A percentile compares a stretch with the other conserved stretches of the same genome.
Conservation (phyloP, 495 filamentous ascomycete genomes). For the Trichoderma asperelloides region DNA sequence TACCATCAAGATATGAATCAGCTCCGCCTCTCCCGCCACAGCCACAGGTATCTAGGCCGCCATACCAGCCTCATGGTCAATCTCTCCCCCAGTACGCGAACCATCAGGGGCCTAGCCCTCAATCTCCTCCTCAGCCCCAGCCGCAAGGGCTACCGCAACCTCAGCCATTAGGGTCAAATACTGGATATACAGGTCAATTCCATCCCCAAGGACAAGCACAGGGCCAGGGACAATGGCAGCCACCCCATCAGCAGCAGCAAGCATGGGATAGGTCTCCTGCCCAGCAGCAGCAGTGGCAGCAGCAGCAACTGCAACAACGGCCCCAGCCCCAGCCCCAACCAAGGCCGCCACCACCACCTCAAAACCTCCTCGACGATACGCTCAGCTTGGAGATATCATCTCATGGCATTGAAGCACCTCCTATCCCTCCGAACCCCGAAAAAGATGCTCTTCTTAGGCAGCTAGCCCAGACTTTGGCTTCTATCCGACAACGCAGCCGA, state of each 20-base stretch:
- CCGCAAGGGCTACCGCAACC: neutral
- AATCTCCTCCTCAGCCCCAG: neutral
- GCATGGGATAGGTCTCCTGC: constrained; percentile 17
- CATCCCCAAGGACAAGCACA: constrained; percentile 9
- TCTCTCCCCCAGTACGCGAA: neutral
- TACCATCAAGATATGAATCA: constrained; percentile 32
- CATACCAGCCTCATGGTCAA: constrained; percentile 16
- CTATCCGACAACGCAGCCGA: constrained; percentile 54
- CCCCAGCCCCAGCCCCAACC: constrained; percentile 9
- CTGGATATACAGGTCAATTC: neutral
- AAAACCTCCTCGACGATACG: constrained; percentile 60
- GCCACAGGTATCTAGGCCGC: neutral
- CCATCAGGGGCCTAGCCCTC: constrained; percentile 8
- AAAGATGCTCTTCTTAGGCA: constrained; percentile 81
- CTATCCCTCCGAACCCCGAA: constrained; percentile 91
- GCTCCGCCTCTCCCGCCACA: constrained; percentile 34
- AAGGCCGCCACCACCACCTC: constrained; percentile 45
- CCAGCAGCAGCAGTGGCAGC: constrained; percentile 18
- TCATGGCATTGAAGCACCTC: constrained; percentile 49
- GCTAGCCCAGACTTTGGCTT: constrained; percentile 57
- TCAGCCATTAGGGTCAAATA: neutral
- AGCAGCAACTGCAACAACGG: constrained; percentile 17
- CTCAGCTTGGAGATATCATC: constrained; percentile 57
- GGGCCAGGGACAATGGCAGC: constrained; percentile 15
- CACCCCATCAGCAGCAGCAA: constrained; percentile 21